Base-by-base conservation (phyloP, 1,284 basidiomycete species). In the Melampsora americana region DNA sequence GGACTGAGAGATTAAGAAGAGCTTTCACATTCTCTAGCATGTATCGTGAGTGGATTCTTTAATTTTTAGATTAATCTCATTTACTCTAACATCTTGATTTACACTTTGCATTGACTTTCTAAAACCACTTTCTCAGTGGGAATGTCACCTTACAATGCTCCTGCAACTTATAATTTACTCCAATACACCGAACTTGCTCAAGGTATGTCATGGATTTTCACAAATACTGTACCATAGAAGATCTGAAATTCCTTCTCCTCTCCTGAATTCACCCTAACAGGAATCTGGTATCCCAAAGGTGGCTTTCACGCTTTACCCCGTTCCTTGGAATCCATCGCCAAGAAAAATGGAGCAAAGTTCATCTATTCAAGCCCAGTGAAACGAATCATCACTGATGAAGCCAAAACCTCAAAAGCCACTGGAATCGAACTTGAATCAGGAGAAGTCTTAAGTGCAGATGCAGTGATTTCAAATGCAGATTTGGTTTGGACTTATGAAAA, bases 181-280 rank as follows among this genome's bases (percentile, higher is more conserved):
- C 86, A 86, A 79, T 86, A 86, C 80, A 85, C 86, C n/a, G 86
- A 86, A 80, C 84, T 85, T 12, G 84, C 85, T 56, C 80, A 81
- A 78, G 70, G 69, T 77, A 66, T 12, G 59, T 26, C 28, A 26
- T 23, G 44, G 23, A 48, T 50, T 12, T 32, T n/a, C 20, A 9
- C 26, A 66, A 11, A 42, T 30, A 12, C 26, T 62, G 18, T 12
- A 30, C 1, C 6, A 12, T 23, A 23, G 48, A 35, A 6, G 28
- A 12, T 28, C 11, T 35, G 32, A 70, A 12, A 16, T 35, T 42
- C 39, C 16, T 26, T 70, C n/a, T 30, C 6, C 61, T 23, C 60
- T 20, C 14, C 7, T 53, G 5, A 7, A 23, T 64, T 39, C 32
- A 18, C 18, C 46, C n/a, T 7, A 20, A 82, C 83, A 79, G 85